These are phyloP conservation scores for Buddleja alternifolia DNA, from an alignment of 257 asterid genomes.

Conservation along the genomic window DNA sequence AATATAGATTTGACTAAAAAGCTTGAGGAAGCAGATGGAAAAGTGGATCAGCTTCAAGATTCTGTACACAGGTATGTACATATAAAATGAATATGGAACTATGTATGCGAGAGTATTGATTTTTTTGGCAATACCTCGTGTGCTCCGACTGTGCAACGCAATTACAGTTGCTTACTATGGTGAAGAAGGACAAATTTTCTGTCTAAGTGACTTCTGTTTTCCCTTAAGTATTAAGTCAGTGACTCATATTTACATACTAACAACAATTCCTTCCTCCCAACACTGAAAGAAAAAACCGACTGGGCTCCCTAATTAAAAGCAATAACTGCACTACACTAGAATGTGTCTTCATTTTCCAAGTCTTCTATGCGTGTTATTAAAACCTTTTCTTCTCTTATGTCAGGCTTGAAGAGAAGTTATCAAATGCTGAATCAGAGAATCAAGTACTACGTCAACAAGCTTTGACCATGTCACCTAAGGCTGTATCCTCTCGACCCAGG, in stretches of 20 bases:
- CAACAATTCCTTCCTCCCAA: neutral
- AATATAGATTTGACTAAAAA: conserved; percentile 62
- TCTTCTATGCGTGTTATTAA: conserved; percentile 11
- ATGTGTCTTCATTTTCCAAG: conserved; percentile 6
- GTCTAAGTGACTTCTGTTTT: neutral
- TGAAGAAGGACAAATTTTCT: neutral
- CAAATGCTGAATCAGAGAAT: conserved; percentile 68
- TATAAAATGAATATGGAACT: neutral
- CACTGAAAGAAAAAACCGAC: neutral
- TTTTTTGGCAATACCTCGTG: neutral
- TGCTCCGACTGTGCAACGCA: neutral
- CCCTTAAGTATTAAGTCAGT: neutral
- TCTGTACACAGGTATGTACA: conserved; percentile 74
- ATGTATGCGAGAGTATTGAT: neutral
- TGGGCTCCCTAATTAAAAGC: neutral
- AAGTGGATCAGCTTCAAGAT: conserved; percentile 82
- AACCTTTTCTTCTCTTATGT: conserved; percentile 27
- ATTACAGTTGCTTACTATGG: neutral
- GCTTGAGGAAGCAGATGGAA: conserved; percentile 73
- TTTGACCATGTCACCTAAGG: conserved; percentile 69
- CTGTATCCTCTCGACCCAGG: conserved; percentile 59
- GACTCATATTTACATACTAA: neutral
- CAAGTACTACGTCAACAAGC: conserved; percentile 84
- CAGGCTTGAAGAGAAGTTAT: conserved; percentile 76
- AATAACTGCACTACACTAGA: neutral